phyloP scores from a whole-genome alignment of 768 basidiomycete genomes.

The Suillus fuscotomentosus region DNA sequence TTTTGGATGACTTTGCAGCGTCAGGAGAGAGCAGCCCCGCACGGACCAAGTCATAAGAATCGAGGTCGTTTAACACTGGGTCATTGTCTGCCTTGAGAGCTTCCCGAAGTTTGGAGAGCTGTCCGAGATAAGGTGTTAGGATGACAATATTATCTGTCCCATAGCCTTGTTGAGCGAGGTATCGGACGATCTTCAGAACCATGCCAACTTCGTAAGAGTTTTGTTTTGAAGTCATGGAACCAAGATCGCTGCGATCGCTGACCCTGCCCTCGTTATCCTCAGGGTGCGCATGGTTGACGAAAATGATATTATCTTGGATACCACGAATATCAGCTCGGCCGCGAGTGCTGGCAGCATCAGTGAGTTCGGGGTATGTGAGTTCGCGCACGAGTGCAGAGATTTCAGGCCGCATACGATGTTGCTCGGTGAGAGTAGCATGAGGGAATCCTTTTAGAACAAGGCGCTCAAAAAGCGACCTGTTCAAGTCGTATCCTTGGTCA shows the following conservation, averaged over 20 bases:
- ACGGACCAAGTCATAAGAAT: constrained; percentile 51
- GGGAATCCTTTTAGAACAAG: constrained; percentile 56
- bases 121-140: constrained; percentile 63
- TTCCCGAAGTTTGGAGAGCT: constrained; percentile 45
- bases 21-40: constrained; percentile 49
- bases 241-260: constrained; percentile 41
- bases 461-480: constrained; percentile 61
- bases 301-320: constrained; percentile 52
- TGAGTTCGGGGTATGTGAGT: constrained; percentile 59
- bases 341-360: constrained; percentile 46
- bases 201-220: constrained; percentile 55
- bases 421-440: constrained; percentile 46
- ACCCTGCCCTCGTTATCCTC: constrained; percentile 44
- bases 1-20: constrained; percentile 41
- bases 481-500: constrained; percentile 60
- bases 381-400: constrained; percentile 54
- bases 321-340: constrained; percentile 49
- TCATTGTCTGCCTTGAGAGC: constrained; percentile 43
- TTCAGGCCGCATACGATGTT: constrained; percentile 69
- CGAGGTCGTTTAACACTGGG: constrained; percentile 59
- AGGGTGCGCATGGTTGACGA: constrained; percentile 51
- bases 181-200: constrained; percentile 58
- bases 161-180: constrained; percentile 64
- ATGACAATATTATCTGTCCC: constrained; percentile 55
- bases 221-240: constrained; percentile 49